Conservation (phyloP, 1,139 yeast species). For the Spencermartinsiella ligniputridi region DNA sequence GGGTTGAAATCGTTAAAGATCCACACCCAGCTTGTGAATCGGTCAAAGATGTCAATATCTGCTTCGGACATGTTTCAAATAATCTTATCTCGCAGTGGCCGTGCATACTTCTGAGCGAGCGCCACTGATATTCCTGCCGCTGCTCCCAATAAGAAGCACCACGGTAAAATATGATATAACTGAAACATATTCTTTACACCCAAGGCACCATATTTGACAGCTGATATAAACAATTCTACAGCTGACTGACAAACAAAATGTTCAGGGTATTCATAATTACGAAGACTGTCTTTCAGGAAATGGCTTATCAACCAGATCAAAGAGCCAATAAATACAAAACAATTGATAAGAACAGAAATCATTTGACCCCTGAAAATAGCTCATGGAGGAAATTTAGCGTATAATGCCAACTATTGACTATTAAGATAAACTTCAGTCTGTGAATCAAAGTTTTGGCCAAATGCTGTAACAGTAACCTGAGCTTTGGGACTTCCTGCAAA, state of each 20-base stretch:
- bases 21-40: conserved; percentile 36
- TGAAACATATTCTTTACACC: no score
- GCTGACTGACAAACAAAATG: conserved; percentile 37
- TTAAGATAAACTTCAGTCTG: conserved; percentile 43
- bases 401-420: conserved; percentile 50
- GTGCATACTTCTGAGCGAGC: conserved; percentile 37
- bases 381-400: conserved; percentile 51
- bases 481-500: no score
- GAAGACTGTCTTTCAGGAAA: conserved; percentile 37
- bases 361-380: conserved; percentile 53
- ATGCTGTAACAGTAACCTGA: conserved; percentile 51
- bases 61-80: not conserved
- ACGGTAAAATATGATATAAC: conserved; percentile 45
- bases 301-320: conserved; percentile 46
- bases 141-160: conserved; percentile 41
- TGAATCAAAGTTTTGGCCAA: no score
- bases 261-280: conserved; percentile 33
- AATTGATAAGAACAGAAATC: conserved; percentile 33
- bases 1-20: no score
- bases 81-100: conserved; percentile 12
- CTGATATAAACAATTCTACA: conserved; percentile 44
- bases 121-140: conserved; percentile 35
- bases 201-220: conserved; percentile 61
- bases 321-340: conserved; percentile 44
- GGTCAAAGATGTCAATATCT: conserved; percentile 4